Conservation (phyloP, 805 yeast genomes). For the Suhomyces prunicola region DNA sequence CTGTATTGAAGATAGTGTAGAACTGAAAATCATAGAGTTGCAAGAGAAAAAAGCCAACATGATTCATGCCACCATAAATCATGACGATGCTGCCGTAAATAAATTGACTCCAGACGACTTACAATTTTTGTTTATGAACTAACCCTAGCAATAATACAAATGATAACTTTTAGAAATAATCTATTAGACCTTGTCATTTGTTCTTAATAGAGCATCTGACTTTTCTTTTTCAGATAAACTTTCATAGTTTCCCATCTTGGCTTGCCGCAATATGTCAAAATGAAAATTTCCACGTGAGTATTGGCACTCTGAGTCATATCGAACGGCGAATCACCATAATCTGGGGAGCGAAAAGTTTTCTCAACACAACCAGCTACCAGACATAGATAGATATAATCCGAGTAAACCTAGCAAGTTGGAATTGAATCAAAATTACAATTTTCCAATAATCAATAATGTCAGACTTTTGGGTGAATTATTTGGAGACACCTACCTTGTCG, state of each 20-base stretch:
- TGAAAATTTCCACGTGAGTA: conserved; percentile 1
- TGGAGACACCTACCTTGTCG: conserved; percentile 81
- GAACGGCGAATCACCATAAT: background rate
- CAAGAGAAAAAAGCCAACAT: conserved; percentile 97
- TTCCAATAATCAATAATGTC: conserved; percentile 11
- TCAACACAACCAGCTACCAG: background rate
- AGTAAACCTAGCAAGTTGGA: background rate
- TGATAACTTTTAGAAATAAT: no score
- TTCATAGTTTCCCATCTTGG: background rate
- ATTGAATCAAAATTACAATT: background rate
- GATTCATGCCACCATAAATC: conserved; percentile 95
- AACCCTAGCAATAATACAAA: conserved; percentile 6
- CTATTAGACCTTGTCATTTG: background rate
- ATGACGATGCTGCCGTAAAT: conserved; percentile 87
- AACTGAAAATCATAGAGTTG: conserved; percentile 88
- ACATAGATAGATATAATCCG: background rate
- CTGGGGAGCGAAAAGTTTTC: conserved; percentile 1
- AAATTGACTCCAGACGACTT: conserved; percentile 89
- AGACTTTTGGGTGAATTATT: conserved; percentile 55
- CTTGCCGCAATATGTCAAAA: background rate
- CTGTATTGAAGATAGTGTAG: conserved; percentile 95
- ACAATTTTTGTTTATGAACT: conserved; percentile 90
- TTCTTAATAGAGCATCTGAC: background rate
- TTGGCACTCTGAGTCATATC: conserved; percentile 2
- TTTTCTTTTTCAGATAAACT: background rate